These are phyloP conservation scores for Hypomontagnella submonticulosa DNA, from an alignment of 495 filamentous ascomycete species.

Conservation along the genomic window DNA sequence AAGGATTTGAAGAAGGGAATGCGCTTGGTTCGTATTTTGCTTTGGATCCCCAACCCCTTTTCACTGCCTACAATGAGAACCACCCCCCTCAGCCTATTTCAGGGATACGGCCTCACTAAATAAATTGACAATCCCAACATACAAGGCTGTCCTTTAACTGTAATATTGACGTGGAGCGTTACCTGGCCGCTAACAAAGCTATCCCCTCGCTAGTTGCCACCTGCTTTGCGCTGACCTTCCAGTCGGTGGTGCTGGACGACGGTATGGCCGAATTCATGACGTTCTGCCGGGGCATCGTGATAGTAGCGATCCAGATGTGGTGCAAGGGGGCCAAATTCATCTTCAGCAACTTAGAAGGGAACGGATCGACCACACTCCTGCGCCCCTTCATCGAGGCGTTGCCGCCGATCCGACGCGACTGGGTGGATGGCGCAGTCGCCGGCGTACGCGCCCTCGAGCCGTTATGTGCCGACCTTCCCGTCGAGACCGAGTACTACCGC, in stretches of 20 bases:
- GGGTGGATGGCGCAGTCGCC: conserved; percentile 51
- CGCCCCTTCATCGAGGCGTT: conserved; percentile 50
- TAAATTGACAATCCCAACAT: no score
- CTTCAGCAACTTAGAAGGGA: conserved; percentile 57
- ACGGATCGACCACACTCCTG: conserved; percentile 45
- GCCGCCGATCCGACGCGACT: conserved; percentile 48
- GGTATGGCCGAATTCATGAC: conserved; percentile 71
- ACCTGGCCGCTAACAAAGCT: conserved; percentile 12
- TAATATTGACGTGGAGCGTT: no score
- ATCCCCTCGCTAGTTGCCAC: conserved; percentile 60
- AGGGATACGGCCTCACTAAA: no score
- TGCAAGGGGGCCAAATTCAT: conserved; percentile 55
- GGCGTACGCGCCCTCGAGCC: conserved; percentile 51
- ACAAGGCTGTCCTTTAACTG: no score
- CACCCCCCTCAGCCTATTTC: no score
- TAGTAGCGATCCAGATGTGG: conserved; percentile 64
- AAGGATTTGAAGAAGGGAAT: conserved; percentile 57
- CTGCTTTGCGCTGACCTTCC: conserved; percentile 69
- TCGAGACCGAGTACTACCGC: conserved; percentile 51
- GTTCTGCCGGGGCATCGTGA: conserved; percentile 67
- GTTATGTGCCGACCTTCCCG: conserved; percentile 43
- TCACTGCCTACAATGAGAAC: neutral
- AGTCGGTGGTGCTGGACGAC: conserved; percentile 67
- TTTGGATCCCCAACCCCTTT: conserved; percentile 3
- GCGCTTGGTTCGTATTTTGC: conserved; percentile 48